A percentile compares a stretch with the other conserved stretches of the same genome.
Conservation (phyloP, 192 early-diverging fungal genomes). For the Gryganskiella cystojenkinii region DNA sequence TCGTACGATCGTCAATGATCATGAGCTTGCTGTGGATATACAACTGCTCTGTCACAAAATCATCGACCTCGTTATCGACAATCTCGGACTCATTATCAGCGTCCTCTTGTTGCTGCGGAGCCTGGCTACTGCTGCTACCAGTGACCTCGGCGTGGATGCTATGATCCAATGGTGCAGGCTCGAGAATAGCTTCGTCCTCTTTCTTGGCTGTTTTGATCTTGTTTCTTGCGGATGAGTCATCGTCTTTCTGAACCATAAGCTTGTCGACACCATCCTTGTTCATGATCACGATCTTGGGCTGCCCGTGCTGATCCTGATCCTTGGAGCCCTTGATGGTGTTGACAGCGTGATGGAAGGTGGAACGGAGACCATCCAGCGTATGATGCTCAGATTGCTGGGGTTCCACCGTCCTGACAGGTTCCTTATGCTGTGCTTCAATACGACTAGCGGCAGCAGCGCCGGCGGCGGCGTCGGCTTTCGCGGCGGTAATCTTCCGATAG, state of each 20-base stretch:
- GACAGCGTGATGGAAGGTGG: slow-evolving; percentile 4
- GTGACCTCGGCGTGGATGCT: background rate
- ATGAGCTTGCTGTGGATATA: slow-evolving; percentile 91
- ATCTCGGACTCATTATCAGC: slow-evolving; percentile 22
- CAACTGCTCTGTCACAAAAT: slow-evolving; percentile 81
- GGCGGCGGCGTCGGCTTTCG: no score
- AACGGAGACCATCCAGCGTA: slow-evolving; percentile 18
- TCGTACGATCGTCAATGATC: slow-evolving; percentile 87
- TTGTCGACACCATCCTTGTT: background rate
- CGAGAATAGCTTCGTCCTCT: slow-evolving; percentile 18
- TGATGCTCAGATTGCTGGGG: slow-evolving; percentile 22
- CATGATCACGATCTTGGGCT: background rate
- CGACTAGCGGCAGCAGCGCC: no score
- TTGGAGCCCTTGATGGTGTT: slow-evolving; percentile 18
- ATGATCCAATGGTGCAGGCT: slow-evolving; percentile 9
- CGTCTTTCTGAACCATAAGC: background rate
- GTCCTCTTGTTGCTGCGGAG: slow-evolving; percentile 16
- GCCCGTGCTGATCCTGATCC: slow-evolving; percentile 14
- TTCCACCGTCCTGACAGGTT: no score
- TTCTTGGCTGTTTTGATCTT: background rate
- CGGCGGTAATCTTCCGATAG: slow-evolving; percentile 20
- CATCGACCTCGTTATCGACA: slow-evolving; percentile 49
- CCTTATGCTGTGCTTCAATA: no score
- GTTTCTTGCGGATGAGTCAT: no score
- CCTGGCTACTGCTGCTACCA: slow-evolving; percentile 54